These are phyloP conservation scores for Terana coerulea DNA, from an alignment of 768 basidiomycete genomes.

Conservation along the genomic window DNA sequence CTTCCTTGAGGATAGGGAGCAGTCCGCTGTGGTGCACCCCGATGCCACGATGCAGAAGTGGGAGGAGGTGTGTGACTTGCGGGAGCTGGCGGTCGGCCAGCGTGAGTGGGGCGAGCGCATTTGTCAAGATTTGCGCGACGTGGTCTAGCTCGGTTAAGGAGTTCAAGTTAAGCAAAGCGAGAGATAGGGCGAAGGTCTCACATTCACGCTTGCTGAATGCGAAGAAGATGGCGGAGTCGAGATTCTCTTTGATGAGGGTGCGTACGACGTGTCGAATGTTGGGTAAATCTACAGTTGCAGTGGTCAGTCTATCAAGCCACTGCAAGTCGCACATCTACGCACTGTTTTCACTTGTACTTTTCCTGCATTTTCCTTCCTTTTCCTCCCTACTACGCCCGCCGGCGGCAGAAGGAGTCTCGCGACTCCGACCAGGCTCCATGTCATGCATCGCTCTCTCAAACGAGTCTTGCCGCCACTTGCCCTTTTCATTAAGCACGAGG, in stretches of 20 bases:
- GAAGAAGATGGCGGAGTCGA: slow-evolving; percentile 97
- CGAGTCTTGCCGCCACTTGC: slow-evolving; percentile 95
- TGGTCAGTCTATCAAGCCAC: too few species aligned
- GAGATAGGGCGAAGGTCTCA: slow-evolving; percentile 83
- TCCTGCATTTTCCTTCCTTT: slow-evolving; percentile 89
- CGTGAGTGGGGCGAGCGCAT: slow-evolving; percentile 87
- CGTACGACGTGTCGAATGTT: slow-evolving; percentile 98
- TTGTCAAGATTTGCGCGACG: slow-evolving; percentile 86
- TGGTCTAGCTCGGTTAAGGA: slow-evolving; percentile 87
- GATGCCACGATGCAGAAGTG: slow-evolving; percentile 90
- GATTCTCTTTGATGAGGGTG: slow-evolving; percentile 97
- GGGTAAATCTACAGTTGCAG: slow-evolving; percentile 58
- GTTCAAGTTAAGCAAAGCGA: slow-evolving; percentile 97
- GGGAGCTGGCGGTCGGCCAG: slow-evolving; percentile 86
- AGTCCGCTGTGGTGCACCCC: slow-evolving; percentile 99
- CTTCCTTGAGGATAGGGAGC: slow-evolving; percentile 95
- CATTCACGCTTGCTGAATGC: slow-evolving; percentile 99
- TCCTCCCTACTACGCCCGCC: slow-evolving; percentile 90
- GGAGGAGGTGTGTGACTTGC: slow-evolving; percentile 89
- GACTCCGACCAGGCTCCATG: slow-evolving; percentile 76
- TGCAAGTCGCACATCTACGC: not conserved
- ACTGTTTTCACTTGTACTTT: slow-evolving; percentile 48
- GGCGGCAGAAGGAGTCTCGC: slow-evolving; percentile 91
- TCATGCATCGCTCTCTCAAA: slow-evolving; percentile 98
- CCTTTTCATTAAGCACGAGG: slow-evolving; percentile 97